Percentiles rank a stretch among this genome's conserved stretches.
These are phyloP conservation scores for Passiflora organensis DNA, from an alignment of 345 rosid species.

Conservation along the genomic window DNA sequence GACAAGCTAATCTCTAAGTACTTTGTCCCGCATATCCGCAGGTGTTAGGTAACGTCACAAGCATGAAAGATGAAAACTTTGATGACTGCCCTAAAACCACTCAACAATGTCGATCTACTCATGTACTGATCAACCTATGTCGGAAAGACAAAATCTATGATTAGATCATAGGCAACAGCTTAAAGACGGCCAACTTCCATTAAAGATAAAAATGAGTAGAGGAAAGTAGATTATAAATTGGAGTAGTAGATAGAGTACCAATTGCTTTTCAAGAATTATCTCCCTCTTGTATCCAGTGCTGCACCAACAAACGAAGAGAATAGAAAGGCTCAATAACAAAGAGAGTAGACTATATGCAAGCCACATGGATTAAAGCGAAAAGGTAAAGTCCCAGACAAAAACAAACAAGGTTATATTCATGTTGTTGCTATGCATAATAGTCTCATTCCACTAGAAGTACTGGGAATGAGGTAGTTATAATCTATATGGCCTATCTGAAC, in stretches of 20 bases:
- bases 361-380: background rate
- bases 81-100: no score
- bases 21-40: no score
- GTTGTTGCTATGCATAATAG: no score
- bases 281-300: constrained; percentile 84
- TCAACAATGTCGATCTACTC: no score
- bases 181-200: no score
- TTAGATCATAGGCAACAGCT: no score
- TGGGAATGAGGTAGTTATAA: no score
- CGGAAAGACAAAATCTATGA: no score
- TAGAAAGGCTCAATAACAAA: background rate
- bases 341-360: background rate
- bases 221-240: background rate
- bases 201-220: background rate
- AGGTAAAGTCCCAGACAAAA: background rate
- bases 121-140: no score
- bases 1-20: constrained; percentile 8
- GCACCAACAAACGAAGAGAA: constrained; percentile 32
- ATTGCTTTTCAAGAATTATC: constrained; percentile 55
- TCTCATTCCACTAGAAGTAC: no score
- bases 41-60: no score
- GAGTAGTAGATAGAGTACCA: constrained; percentile 37
- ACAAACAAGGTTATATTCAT: background rate
- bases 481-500: constrained; percentile 1
- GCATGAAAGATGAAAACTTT: no score